These are phyloP conservation scores for Cinnamomum chago DNA, from an alignment of 164 flowering plant species.

Conservation along the genomic window DNA sequence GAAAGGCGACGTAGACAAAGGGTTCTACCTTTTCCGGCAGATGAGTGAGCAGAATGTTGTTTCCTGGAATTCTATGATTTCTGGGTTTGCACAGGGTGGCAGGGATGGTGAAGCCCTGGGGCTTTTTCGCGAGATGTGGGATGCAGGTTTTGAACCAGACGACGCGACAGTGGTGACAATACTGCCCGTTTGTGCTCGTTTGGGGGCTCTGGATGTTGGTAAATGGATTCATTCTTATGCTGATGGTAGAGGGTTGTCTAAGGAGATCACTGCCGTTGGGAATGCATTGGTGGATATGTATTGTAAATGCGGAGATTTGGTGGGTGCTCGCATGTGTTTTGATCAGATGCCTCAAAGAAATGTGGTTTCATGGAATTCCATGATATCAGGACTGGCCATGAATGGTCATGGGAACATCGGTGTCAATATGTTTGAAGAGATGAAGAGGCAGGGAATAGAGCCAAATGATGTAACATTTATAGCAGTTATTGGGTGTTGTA, in stretches of 20 bases:
- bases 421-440: slow-evolving; percentile 54
- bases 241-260: slow-evolving; percentile 35
- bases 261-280: slow-evolving; percentile 41
- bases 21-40: slow-evolving; percentile 44
- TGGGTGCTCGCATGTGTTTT: slow-evolving; percentile 39
- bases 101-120: slow-evolving; percentile 58
- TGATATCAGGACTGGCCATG: slow-evolving; percentile 68
- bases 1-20: slow-evolving; percentile 52
- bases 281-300: slow-evolving; percentile 68
- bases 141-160: slow-evolving; percentile 53
- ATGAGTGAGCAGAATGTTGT: slow-evolving; percentile 59
- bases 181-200: slow-evolving; percentile 65
- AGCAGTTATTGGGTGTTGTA: slow-evolving; percentile 61
- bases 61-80: slow-evolving; percentile 78
- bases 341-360: slow-evolving; percentile 51
- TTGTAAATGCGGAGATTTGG: slow-evolving; percentile 62
- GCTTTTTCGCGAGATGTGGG: slow-evolving; percentile 55
- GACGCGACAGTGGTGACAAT: slow-evolving; percentile 64
- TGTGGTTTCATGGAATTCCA: slow-evolving; percentile 74
- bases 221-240: slow-evolving; percentile 49
- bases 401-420: slow-evolving; percentile 64
- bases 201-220: slow-evolving; percentile 60
- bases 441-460: slow-evolving; percentile 39
- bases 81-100: slow-evolving; percentile 48
- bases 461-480: slow-evolving; percentile 65